phyloP scores from a whole-genome alignment of 2,329 filamentous ascomycete species.

The Alternaria sp. region DNA sequence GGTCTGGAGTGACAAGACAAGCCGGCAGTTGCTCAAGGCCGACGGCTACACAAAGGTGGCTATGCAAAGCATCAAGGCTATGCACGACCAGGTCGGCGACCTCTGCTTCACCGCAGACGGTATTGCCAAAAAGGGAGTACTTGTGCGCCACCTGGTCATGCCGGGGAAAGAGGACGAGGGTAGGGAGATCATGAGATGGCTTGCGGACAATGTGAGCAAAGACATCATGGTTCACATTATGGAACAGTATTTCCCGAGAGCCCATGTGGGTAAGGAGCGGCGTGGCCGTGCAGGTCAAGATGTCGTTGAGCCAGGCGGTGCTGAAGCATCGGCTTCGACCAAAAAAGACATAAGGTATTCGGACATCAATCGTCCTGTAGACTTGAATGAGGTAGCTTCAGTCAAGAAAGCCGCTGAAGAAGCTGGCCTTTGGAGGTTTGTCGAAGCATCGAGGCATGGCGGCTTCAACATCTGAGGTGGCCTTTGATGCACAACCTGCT shows the following conservation, averaged over 20 bases:
- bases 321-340: constrained; percentile 29
- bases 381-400: constrained; percentile 68
- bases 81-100: constrained; percentile 84
- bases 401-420: constrained; percentile 73
- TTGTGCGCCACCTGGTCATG: constrained; percentile 86
- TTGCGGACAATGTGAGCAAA: constrained; percentile 74
- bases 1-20: constrained; percentile 73
- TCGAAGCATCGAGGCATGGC: constrained; percentile 68
- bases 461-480: constrained; percentile 59
- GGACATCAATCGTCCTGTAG: constrained; percentile 79
- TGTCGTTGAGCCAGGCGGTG: constrained; percentile 42
- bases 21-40: constrained; percentile 77
- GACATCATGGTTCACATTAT: constrained; percentile 87
- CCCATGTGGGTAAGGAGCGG: constrained; percentile 77
- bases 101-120: constrained; percentile 83
- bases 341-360: constrained; percentile 68
- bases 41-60: constrained; percentile 77
- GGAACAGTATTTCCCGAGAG: constrained; percentile 85
- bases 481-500: background rate
- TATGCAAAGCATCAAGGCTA: constrained; percentile 78
- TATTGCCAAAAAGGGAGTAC: constrained; percentile 77
- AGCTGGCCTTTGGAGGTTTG: constrained; percentile 81
- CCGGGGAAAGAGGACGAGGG: constrained; percentile 79
- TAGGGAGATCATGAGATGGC: constrained; percentile 75
- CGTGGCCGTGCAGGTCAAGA: constrained; percentile 37